Base-by-base conservation (phyloP, 345 rosid genomes). In the Leavenworthia alabamica region DNA sequence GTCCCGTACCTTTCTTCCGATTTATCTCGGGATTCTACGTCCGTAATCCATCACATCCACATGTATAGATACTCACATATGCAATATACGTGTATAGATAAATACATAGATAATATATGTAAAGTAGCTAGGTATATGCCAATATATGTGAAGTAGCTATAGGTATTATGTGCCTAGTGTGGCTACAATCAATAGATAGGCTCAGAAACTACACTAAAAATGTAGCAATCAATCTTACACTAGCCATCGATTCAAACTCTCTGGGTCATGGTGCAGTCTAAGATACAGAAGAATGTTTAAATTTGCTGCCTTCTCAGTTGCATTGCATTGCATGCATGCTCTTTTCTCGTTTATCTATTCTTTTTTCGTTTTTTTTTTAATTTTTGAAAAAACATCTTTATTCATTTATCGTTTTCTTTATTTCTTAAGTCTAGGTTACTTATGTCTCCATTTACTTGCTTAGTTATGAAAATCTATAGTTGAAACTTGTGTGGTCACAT, bases 181-280 rank as follows among this genome's bases (percentile, higher is more conserved):
- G 56, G 23, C 56, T 51, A 31, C 16, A 39, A 31, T 13, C 16
- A 39, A 31, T 13, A 31, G 56, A 62, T 62, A 70, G 74, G 74
- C 68, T 61, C 74, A 70, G 74, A 70, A 70, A 70, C 74, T 62
- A 62, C 74, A 70, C 74, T 70, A 62, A 70, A 70, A 70, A 62
- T 70, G 51, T 37, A 53, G 68, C 68, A 55, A 68, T 68, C 61
- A 60, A 60, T 68, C 73, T 68, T 68, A 51, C 66, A 60, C 66
- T 60, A n/a, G 60, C 67, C 61, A 60, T 52, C 48, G 61, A 42
- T 68, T 60, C 48, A 60, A 57, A 64, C 45, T 20, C 51, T 41
- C 65, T 68, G 56, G 50, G 62, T 63, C 67, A 29, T 69, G 67
- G 56, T 60, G 73, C 73, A 60, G 40, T 51, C 62, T 26, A 70